Evolutionary conservation across 2,329 filamentous ascomycete genomes (phyloP).

Genomic region (Colletotrichum sp.): DNA sequence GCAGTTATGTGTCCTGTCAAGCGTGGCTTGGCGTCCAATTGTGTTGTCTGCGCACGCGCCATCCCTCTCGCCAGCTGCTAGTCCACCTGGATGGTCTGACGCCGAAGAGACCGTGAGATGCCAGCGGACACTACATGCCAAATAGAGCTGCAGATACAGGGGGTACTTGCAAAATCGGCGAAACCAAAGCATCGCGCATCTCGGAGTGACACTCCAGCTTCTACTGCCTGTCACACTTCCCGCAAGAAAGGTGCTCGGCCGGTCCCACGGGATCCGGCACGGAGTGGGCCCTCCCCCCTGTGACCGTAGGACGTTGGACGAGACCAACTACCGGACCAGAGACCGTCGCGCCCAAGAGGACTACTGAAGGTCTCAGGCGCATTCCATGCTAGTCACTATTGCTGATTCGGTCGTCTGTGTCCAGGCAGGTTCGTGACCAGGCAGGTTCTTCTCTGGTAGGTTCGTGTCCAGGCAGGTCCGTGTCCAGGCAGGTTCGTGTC

Average conservation of each 20-base stretch:
- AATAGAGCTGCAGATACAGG: not conserved
- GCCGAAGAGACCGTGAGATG: not conserved
- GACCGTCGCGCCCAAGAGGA: not conserved
- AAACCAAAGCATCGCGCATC: not conserved
- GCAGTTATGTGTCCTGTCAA: not conserved
- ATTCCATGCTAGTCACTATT: not conserved
- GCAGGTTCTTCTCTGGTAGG: no score
- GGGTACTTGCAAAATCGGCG: not conserved
- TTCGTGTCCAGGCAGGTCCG: no score
- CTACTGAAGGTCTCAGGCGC: not conserved
- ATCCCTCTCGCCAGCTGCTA: not conserved
- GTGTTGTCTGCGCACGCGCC: not conserved
- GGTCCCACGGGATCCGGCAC: not conserved
- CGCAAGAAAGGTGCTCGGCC: no score
- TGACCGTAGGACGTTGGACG: not conserved
- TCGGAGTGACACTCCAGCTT: not conserved
- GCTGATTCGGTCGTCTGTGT: not conserved
- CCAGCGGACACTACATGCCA: not conserved
- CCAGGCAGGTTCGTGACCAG: not conserved
- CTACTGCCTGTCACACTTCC: not conserved
- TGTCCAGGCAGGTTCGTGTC: no score
- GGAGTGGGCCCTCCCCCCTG: not conserved
- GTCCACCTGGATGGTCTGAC: not conserved
- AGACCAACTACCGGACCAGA: not conserved
- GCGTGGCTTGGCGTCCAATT: not conserved